Evolutionary conservation across 2,329 filamentous ascomycete genomes (phyloP).

Genomic region (Davidsoniella australis): DNA sequence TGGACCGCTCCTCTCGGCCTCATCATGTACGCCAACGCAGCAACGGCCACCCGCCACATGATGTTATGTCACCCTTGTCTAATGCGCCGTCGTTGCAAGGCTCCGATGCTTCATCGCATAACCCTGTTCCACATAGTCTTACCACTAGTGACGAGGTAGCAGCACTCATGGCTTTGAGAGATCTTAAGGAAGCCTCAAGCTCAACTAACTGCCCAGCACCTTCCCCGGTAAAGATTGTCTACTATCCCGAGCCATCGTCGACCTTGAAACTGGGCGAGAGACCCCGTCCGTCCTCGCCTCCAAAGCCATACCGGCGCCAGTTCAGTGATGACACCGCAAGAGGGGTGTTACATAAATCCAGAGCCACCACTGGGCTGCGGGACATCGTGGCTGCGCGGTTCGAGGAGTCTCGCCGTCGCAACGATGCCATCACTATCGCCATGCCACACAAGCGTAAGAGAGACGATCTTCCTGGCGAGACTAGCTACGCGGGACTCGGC

Average conservation of each 20-base stretch:
- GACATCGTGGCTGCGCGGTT: conserved; percentile 9
- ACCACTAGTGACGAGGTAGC: conserved; percentile 11
- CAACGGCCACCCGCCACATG: too few species aligned
- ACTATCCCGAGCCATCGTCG: conserved; percentile 8
- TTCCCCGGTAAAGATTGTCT: not conserved
- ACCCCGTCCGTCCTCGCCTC: not conserved
- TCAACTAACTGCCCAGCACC: not conserved
- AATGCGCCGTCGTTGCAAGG: conserved; percentile 1
- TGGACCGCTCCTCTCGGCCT: too few species aligned
- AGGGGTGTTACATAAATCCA: not conserved
- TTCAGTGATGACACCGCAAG: not conserved
- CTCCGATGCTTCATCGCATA: conserved; percentile 5
- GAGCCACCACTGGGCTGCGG: not conserved
- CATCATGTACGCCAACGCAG: too few species aligned
- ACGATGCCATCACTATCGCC: conserved; percentile 5
- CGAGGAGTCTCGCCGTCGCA: conserved; percentile 7
- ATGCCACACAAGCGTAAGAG: conserved; percentile 8
- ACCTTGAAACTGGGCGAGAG: not conserved
- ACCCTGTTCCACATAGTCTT: conserved; percentile 3
- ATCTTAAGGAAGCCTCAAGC: conserved; percentile 8
- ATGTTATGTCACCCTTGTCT: conserved; percentile 3
- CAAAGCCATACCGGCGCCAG: conserved; percentile 8
- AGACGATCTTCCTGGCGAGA: not conserved
- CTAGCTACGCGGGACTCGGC: not conserved
- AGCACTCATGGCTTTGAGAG: conserved; percentile 10